These are phyloP conservation scores for Lepidium sativum DNA, from an alignment of 345 rosid genomes.

Conservation along the genomic window DNA sequence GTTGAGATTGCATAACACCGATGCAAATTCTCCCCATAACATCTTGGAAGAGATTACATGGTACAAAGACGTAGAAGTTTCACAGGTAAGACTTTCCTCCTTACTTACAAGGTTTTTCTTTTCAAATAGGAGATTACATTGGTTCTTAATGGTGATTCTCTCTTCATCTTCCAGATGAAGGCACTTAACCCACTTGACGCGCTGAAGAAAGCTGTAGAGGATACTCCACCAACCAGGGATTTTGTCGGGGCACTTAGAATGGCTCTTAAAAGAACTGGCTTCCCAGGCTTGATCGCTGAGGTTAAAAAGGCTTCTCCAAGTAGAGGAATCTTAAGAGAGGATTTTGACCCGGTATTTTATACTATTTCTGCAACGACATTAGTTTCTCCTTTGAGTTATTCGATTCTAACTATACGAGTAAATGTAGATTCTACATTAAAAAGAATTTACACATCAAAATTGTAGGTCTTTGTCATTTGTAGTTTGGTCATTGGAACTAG, in stretches of 20 bases:
- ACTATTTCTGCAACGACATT: background rate
- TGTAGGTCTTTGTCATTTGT: background rate
- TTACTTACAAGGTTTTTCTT: background rate
- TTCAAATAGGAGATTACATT: background rate
- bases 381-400: background rate
- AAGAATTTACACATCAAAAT: background rate
- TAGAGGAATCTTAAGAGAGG: slow-evolving; percentile 72
- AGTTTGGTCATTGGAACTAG: background rate
- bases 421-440: background rate
- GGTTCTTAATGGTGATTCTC: background rate
- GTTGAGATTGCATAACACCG: slow-evolving; percentile 46
- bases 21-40: slow-evolving; percentile 59
- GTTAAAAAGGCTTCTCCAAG: slow-evolving; percentile 99
- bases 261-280: slow-evolving; percentile 68
- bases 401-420: background rate
- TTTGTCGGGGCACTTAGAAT: slow-evolving; percentile 69
- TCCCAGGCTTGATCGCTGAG: slow-evolving; percentile 91
- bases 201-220: slow-evolving; percentile 47
- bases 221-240: slow-evolving; percentile 69
- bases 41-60: slow-evolving; percentile 88
- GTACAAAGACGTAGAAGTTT: slow-evolving; percentile 73
- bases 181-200: slow-evolving; percentile 39
- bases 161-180: slow-evolving; percentile 41
- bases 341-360: slow-evolving; percentile 69
- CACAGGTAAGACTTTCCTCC: slow-evolving; percentile 29